A percentile compares a stretch with the other conserved stretches of the same genome.
Evolutionary conservation across 2,329 filamentous ascomycete species (phyloP).

Genomic region (Teratosphaeria nubilosa): DNA sequence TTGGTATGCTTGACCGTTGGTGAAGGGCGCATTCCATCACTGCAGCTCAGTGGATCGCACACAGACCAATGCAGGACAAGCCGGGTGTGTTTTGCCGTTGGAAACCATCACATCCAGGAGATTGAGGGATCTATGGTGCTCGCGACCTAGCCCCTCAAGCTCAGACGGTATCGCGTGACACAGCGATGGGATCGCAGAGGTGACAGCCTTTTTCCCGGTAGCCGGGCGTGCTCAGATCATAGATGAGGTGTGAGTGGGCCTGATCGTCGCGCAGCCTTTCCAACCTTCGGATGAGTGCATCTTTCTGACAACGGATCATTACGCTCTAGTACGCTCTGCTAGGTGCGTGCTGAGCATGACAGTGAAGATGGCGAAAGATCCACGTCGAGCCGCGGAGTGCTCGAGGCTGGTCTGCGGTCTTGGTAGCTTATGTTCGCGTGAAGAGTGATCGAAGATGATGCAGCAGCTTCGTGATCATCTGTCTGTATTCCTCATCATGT

Average conservation of each 20-base stretch:
- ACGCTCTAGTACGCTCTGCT: too few species aligned
- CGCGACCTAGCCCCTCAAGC: neutral
- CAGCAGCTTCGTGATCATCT: neutral
- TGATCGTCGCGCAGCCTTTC: neutral
- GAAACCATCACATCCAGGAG: neutral
- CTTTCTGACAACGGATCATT: too few species aligned
- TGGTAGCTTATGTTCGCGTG: too few species aligned
- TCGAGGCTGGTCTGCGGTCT: too few species aligned
- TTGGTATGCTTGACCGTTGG: neutral
- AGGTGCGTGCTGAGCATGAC: neutral
- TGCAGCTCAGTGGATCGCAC: too few species aligned
- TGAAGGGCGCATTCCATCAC: too few species aligned
- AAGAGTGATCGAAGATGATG: too few species aligned
- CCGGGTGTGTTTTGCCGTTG: neutral
- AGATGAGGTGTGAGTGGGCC: neutral
- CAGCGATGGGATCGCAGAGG: neutral
- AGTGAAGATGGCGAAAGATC: too few species aligned
- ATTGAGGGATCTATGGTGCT: neutral
- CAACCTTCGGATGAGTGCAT: neutral
- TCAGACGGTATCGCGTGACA: neutral
- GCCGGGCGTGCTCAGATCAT: neutral
- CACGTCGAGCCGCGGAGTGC: too few species aligned
- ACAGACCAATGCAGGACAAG: neutral
- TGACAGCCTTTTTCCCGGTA: neutral
- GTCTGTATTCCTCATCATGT: neutral